Conservation (phyloP, 2,329 filamentous ascomycete species). For the Macroventuria anomochaeta region DNA sequence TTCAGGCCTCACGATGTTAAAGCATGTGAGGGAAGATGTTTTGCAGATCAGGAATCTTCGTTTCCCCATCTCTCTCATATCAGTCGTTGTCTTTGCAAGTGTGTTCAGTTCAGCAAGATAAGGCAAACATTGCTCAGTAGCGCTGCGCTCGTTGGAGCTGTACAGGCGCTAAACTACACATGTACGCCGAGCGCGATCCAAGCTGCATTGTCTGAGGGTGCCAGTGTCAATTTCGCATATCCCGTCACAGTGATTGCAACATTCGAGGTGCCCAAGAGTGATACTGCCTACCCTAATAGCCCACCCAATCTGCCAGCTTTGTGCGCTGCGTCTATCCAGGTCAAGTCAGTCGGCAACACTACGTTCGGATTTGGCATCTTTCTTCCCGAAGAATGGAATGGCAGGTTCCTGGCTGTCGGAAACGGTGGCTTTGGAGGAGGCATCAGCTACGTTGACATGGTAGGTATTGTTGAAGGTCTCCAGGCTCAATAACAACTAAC, state of each 20-base stretch:
- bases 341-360: constrained; percentile 42
- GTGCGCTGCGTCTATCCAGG: constrained; percentile 49
- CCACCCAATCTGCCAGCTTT: constrained; percentile 48
- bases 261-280: constrained; percentile 46
- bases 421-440: constrained; percentile 57
- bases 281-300: constrained; percentile 51
- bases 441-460: constrained; percentile 60
- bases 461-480: background rate
- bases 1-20: background rate
- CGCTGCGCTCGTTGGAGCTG: constrained; percentile 26
- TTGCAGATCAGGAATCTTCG: background rate
- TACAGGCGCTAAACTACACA: constrained; percentile 38
- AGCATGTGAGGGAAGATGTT: background rate
- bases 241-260: constrained; percentile 44
- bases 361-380: constrained; percentile 51
- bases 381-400: constrained; percentile 49
- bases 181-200: constrained; percentile 47
- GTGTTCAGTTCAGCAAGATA: constrained; percentile 16
- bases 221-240: constrained; percentile 47
- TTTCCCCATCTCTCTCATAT: background rate
- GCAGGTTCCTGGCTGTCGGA: constrained; percentile 49
- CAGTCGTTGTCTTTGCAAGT: background rate
- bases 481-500: background rate
- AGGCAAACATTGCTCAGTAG: constrained; percentile 22
- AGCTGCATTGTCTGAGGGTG: constrained; percentile 41